A percentile compares a stretch with the other conserved stretches of the same genome.
phyloP scores from a whole-genome alignment of 148 eudicot species.

The Chenopodium formosanum region DNA sequence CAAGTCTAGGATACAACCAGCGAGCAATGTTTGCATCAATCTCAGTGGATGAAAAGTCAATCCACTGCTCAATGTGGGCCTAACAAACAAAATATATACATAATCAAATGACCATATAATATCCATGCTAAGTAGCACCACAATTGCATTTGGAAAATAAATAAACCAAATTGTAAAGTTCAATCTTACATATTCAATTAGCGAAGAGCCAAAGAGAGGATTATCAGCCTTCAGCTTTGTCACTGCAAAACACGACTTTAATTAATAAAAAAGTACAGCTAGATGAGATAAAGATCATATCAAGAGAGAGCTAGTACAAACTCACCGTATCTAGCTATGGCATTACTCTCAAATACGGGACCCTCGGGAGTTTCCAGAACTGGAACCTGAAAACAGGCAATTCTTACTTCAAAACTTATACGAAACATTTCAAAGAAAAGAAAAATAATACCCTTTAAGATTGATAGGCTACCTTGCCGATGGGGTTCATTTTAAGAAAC shows the following conservation, averaged over 20 bases:
- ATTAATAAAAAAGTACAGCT: neutral
- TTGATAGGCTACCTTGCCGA: slow-evolving; percentile 55
- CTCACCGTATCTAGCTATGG: slow-evolving; percentile 69
- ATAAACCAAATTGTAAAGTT: neutral
- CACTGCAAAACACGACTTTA: slow-evolving; percentile 32
- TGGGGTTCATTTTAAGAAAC: slow-evolving; percentile 70
- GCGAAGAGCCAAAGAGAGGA: slow-evolving; percentile 51
- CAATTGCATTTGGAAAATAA: no score
- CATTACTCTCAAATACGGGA: slow-evolving; percentile 63
- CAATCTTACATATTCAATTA: slow-evolving; percentile 47
- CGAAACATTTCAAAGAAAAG: neutral
- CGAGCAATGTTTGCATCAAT: slow-evolving; percentile 38
- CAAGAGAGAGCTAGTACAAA: neutral
- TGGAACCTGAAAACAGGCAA: slow-evolving; percentile 41
- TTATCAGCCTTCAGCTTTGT: slow-evolving; percentile 43
- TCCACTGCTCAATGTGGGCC: slow-evolving; percentile 69
- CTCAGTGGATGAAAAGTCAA: slow-evolving; percentile 59
- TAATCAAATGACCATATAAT: neutral
- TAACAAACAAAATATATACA: slow-evolving; percentile 11
- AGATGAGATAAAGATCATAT: slow-evolving; percentile 21
- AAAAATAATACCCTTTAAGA: neutral
- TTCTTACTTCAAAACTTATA: neutral
- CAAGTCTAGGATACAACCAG: slow-evolving; percentile 49
- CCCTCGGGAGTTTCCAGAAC: slow-evolving; percentile 69
- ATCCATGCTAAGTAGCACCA: neutral